Evolutionary conservation across 1,284 basidiomycete species (phyloP).

Genomic region (Ganoderma leucocontextum): DNA sequence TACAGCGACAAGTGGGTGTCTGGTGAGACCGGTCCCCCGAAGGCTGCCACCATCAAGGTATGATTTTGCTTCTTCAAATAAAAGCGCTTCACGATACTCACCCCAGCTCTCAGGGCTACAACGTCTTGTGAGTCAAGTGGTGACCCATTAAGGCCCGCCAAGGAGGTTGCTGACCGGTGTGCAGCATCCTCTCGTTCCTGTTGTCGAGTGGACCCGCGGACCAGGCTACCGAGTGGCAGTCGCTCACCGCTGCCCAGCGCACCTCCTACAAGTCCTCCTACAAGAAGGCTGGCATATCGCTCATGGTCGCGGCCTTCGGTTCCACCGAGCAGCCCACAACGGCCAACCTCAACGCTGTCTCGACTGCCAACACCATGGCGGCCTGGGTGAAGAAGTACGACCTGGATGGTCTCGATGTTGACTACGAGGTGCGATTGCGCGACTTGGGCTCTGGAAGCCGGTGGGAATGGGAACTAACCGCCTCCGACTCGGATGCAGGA

Average conservation of each 20-base stretch:
- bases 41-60: conserved; percentile 47
- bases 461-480: conserved; percentile 3
- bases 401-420: conserved; percentile 65
- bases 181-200: conserved; percentile 54
- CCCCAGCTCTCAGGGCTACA: conserved; percentile 49
- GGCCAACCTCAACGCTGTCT: conserved; percentile 47
- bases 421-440: conserved; percentile 53
- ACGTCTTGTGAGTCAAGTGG: conserved; percentile 50
- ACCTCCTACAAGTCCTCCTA: conserved; percentile 50
- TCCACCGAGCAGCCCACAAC: conserved; percentile 60
- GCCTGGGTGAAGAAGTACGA: conserved; percentile 57
- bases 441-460: background rate
- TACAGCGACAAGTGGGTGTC: conserved; percentile 52
- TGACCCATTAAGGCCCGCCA: background rate
- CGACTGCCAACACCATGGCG: conserved; percentile 56
- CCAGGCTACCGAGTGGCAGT: conserved; percentile 52
- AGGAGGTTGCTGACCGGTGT: background rate
- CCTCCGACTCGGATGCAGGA: conserved; percentile 45
- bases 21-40: conserved; percentile 48
- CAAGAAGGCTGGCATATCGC: conserved; percentile 53
- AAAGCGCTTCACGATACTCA: background rate
- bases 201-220: conserved; percentile 52
- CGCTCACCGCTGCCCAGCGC: conserved; percentile 45
- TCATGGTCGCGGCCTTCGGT: conserved; percentile 60
- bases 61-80: conserved; percentile 15